phyloP scores from a whole-genome alignment of 2,329 filamentous ascomycete genomes.

The Blastomyces gilchristii region DNA sequence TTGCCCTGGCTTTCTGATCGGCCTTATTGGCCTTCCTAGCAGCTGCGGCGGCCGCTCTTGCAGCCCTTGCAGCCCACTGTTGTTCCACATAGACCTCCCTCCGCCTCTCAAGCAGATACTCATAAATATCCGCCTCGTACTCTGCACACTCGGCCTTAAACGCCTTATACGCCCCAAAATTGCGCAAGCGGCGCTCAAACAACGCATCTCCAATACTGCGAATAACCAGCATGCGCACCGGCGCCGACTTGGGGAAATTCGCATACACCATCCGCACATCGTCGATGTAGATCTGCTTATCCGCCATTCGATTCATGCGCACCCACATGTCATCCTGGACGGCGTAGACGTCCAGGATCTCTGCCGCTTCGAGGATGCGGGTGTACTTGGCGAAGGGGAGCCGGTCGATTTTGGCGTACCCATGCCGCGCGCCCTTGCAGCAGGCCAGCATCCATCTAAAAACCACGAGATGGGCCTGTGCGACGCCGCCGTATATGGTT shows the following conservation, averaged over 20 bases:
- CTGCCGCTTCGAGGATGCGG: slow-evolving; percentile 13
- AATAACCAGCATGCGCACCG: slow-evolving; percentile 13
- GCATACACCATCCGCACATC: slow-evolving; percentile 13
- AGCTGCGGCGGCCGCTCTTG: not conserved
- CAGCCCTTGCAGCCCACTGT: not conserved
- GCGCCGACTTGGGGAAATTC: slow-evolving; percentile 9
- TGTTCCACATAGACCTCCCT: slow-evolving; percentile 4
- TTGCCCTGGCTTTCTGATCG: not conserved
- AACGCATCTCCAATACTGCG: slow-evolving; percentile 16
- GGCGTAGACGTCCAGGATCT: slow-evolving; percentile 6
- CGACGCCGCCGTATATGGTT: slow-evolving; percentile 13
- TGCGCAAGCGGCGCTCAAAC: slow-evolving; percentile 12
- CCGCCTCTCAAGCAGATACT: slow-evolving; percentile 11
- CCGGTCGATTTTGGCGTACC: slow-evolving; percentile 10
- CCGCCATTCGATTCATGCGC: slow-evolving; percentile 14
- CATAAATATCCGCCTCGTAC: slow-evolving; percentile 15
- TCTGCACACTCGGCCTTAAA: slow-evolving; percentile 12
- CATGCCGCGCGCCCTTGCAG: slow-evolving; percentile 1
- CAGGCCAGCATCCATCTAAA: slow-evolving; percentile 15
- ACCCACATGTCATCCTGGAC: slow-evolving; percentile 11
- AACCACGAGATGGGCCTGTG: slow-evolving; percentile 8
- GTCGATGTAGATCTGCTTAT: slow-evolving; percentile 11
- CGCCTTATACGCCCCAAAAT: slow-evolving; percentile 14
- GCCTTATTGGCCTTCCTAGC: not conserved
- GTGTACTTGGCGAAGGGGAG: slow-evolving; percentile 14